Evolutionary conservation across 495 filamentous ascomycete species (phyloP), one percentile per base, ranked within the genome.

Genomic region (Aspergillus asperescens): DNA sequence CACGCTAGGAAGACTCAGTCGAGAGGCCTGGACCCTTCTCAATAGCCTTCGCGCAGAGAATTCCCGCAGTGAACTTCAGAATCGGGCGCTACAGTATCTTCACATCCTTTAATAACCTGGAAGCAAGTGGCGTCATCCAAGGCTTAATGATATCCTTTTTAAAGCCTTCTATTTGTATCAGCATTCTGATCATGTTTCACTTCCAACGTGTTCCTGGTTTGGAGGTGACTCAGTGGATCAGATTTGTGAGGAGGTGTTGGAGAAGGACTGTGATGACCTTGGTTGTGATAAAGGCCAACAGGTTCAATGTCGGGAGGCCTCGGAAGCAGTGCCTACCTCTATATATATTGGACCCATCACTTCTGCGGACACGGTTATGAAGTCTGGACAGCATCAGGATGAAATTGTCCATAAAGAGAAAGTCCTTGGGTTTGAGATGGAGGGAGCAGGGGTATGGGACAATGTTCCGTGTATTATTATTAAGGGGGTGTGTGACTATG

Each of bases 351-450:
- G 55, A 16, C 18, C 40, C 6, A 48, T 61, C 37, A 50, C 58
- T 1, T 61, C 55, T 6, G 50, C 25, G 38, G 48, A 61, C 22
- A 49, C 43, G 48, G 55, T 61, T 1, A 61, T 61, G 24, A 57
- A 54, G 28, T 18, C 24, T 39, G 55, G 16, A n/a, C 6, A 25
- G 31, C 37, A 24, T 7, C 25, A 48, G 42, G 55, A 61, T 45
- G 18, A 40, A 27, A 28, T 74, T 25, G 51, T 51, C 23, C 20
- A 27, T 45, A 31, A 58, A 18, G 12, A 55, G 0, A 41, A 60
- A 18, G 53, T 74, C 16, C 42, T 74, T 3, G 73, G 68, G 39
- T 72, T 77, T 40, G 71, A 76, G 41, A 77, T 74, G 65, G 73
- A 79, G 49, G n/a, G 7, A 18, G 35, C 15, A 18, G 35, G 35